These are phyloP conservation scores for Candida ortonii DNA, from an alignment of 805 yeast species.

Conservation along the genomic window DNA sequence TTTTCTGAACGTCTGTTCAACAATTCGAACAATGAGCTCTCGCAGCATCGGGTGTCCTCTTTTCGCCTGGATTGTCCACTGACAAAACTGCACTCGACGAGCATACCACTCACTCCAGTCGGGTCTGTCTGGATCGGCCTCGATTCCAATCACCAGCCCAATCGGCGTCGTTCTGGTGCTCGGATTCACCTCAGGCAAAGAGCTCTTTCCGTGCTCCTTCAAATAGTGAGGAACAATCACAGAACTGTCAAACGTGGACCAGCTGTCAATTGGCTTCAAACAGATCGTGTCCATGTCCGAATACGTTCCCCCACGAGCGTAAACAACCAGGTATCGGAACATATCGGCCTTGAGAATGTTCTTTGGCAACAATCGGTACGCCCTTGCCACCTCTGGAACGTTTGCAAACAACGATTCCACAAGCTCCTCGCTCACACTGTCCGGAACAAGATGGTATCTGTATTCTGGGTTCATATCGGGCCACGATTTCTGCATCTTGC, in stretches of 20 bases:
- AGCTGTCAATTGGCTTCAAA: slow-evolving; percentile 65
- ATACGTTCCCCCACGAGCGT: slow-evolving; percentile 91
- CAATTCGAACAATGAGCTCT: slow-evolving; percentile 74
- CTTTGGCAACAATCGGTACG: slow-evolving; percentile 75
- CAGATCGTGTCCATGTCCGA: slow-evolving; percentile 85
- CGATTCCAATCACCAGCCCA: slow-evolving; percentile 87
- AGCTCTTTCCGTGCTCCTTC: slow-evolving; percentile 3
- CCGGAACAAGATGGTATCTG: slow-evolving; percentile 72
- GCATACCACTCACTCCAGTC: slow-evolving; percentile 96
- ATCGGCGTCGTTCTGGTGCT: slow-evolving; percentile 36
- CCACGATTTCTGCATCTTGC: slow-evolving; percentile 61
- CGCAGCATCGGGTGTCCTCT: slow-evolving; percentile 88
- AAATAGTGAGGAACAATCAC: slow-evolving; percentile 9
- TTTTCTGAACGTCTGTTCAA: slow-evolving; percentile 66
- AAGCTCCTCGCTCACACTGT: slow-evolving; percentile 52
- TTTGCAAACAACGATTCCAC: slow-evolving; percentile 56
- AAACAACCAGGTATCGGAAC: slow-evolving; percentile 80
- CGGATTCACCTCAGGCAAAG: slow-evolving; percentile 19
- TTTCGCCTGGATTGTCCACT: slow-evolving; percentile 92
- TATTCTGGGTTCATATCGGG: slow-evolving; percentile 54
- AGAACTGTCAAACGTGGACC: slow-evolving; percentile 59
- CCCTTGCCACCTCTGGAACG: slow-evolving; percentile 75
- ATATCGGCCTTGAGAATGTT: slow-evolving; percentile 88
- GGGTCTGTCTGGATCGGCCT: slow-evolving; percentile 93
- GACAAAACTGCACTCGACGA: slow-evolving; percentile 89